These are phyloP conservation scores for Cadophora luteo-olivacea DNA, from an alignment of 2,329 filamentous ascomycete genomes.

Conservation along the genomic window DNA sequence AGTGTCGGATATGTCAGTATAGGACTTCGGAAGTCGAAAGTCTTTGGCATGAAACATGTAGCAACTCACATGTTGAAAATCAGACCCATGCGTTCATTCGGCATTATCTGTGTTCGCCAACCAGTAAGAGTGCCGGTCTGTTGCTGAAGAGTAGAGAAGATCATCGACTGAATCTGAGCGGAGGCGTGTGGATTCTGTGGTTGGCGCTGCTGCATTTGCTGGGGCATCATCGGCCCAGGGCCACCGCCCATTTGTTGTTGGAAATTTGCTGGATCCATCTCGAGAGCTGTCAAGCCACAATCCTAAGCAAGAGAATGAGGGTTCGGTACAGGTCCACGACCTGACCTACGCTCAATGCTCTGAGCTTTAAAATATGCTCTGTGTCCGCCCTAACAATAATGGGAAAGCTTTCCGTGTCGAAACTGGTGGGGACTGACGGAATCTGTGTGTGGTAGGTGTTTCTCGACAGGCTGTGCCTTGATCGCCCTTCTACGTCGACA, in stretches of 20 bases:
- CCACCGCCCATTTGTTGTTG: constrained; percentile 42
- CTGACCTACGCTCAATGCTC: constrained; percentile 19
- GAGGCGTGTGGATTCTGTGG: constrained; percentile 26
- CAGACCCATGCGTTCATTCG: constrained; percentile 41
- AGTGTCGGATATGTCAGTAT: constrained; percentile 23
- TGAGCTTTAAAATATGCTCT: constrained; percentile 6
- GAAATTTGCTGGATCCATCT: constrained; percentile 44
- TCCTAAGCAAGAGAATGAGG: constrained; percentile 33
- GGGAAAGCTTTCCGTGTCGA: not conserved
- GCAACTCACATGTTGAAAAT: constrained; percentile 43
- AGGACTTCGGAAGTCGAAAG: not conserved
- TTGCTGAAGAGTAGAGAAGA: constrained; percentile 36
- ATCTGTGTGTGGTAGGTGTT: constrained; percentile 34
- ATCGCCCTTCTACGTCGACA: constrained; percentile 38
- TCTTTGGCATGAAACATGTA: not conserved
- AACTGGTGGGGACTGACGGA: constrained; percentile 18
- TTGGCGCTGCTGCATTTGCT: constrained; percentile 27
- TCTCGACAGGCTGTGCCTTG: constrained; percentile 39
- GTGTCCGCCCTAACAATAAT: not conserved
- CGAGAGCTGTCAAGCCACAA: constrained; percentile 39
- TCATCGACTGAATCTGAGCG: constrained; percentile 39
- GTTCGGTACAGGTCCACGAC: constrained; percentile 35
- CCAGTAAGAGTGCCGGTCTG: constrained; percentile 38
- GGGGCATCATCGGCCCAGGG: constrained; percentile 40
- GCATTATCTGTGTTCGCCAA: constrained; percentile 39